Evolutionary conservation across 306 rosid genomes (phyloP).

Genomic region (Carpinus viminea): DNA sequence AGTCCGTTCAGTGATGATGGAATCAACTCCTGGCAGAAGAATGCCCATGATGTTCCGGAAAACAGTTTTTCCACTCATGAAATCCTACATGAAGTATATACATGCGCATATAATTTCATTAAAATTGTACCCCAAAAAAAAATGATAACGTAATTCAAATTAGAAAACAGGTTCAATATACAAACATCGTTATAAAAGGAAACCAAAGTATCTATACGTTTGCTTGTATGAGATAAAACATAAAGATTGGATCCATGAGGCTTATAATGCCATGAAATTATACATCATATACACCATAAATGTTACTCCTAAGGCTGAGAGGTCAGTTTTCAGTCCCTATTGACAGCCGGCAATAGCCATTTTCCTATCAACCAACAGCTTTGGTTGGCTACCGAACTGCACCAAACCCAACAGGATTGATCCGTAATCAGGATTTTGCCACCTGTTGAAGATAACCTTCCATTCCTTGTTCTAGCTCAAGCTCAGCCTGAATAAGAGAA

Average conservation of each 20-base stretch:
- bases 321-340: no score
- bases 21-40: constrained; percentile 80
- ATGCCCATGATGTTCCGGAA: constrained; percentile 93
- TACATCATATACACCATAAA: background rate
- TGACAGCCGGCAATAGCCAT: no score
- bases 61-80: constrained; percentile 92
- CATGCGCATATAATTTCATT: background rate
- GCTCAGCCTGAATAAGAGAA: no score
- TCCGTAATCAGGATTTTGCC: no score
- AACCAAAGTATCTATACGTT: background rate
- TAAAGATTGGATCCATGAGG: background rate
- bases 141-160: constrained; percentile 6
- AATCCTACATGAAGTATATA: constrained; percentile 58
- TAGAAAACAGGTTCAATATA: background rate
- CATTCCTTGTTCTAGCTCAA: no score
- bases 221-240: background rate
- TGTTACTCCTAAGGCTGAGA: background rate
- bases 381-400: no score
- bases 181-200: background rate
- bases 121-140: constrained; percentile 1
- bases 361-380: no score
- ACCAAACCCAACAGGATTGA: no score
- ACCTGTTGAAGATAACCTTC: no score
- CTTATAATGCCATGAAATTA: background rate
- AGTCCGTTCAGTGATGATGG: constrained; percentile 69